Evolutionary conservation across 257 asterid species (phyloP).

Genomic region (Solanum bulbocastanum): DNA sequence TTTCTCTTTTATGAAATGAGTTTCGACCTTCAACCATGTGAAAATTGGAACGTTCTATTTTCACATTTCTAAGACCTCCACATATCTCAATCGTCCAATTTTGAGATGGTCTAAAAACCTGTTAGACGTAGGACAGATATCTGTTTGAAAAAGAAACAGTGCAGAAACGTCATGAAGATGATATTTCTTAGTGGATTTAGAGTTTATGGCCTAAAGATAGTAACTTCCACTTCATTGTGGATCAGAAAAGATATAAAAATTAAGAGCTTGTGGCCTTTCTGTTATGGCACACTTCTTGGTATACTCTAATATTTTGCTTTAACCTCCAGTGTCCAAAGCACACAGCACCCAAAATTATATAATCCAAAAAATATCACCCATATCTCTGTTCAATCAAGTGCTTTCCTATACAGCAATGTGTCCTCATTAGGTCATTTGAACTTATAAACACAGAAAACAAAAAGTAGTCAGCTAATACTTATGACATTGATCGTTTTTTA

Average conservation of each 20-base stretch:
- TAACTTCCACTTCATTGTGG: background rate
- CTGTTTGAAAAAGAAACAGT: background rate
- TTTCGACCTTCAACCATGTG: background rate
- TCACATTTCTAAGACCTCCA: background rate
- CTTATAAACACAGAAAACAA: background rate
- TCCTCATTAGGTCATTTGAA: background rate
- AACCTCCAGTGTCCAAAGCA: constrained; percentile 26
- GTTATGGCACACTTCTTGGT: constrained; percentile 32
- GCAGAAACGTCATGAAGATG: background rate
- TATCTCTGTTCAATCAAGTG: constrained; percentile 8
- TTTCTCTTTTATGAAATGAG: background rate
- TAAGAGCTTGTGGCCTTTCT: background rate
- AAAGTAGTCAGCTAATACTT: background rate
- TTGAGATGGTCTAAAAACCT: background rate
- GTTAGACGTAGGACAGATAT: background rate
- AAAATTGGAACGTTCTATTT: background rate
- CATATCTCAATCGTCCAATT: background rate
- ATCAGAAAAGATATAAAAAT: background rate
- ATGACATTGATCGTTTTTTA: background rate
- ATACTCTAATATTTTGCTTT: constrained; percentile 11
- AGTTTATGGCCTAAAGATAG: background rate
- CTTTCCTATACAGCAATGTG: constrained; percentile 21
- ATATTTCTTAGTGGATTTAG: background rate
- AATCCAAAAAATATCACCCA: background rate
- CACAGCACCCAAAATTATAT: constrained; percentile 32